phyloP scores from a whole-genome alignment of 2,329 filamentous ascomycete genomes.

The Ceratocystis ficicola region DNA sequence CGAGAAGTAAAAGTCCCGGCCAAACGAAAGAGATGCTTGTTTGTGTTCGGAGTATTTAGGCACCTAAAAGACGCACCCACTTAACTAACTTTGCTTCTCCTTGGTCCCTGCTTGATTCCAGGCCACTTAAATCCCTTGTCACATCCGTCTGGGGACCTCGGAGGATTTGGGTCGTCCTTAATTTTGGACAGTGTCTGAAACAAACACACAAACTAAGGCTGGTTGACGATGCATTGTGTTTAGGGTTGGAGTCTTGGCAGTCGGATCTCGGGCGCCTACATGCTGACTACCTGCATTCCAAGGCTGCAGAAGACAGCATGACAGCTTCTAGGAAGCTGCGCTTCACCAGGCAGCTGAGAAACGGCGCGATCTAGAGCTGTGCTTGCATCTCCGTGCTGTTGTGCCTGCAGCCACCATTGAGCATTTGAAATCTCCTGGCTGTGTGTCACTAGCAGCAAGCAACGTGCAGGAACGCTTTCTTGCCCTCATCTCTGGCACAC shows the following conservation, averaged over 20 bases:
- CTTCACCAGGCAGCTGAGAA: too few relatives aligned
- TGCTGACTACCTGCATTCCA: not conserved
- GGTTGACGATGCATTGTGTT: not conserved
- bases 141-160: not conserved
- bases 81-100: not conserved
- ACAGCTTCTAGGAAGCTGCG: too few relatives aligned
- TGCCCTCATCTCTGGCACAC: not conserved
- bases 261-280: not conserved
- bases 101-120: not conserved
- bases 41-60: not conserved
- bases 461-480: too few relatives aligned
- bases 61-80: slow-evolving; percentile 4
- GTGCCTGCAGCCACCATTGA: too few relatives aligned
- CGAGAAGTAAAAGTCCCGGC: not conserved
- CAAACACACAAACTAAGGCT: not conserved
- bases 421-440: too few relatives aligned
- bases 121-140: not conserved
- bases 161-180: slow-evolving; percentile 1
- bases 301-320: too few relatives aligned
- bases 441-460: too few relatives aligned
- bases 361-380: too few relatives aligned
- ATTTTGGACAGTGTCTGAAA: slow-evolving; percentile 1
- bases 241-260: not conserved
- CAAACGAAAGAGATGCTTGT: slow-evolving; percentile 6
- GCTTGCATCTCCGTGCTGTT: too few relatives aligned